A percentile compares a stretch with the other conserved stretches of the same genome.
Conservation (phyloP, 2,329 filamentous ascomycete genomes). For the Alternaria angustiovoidea region DNA sequence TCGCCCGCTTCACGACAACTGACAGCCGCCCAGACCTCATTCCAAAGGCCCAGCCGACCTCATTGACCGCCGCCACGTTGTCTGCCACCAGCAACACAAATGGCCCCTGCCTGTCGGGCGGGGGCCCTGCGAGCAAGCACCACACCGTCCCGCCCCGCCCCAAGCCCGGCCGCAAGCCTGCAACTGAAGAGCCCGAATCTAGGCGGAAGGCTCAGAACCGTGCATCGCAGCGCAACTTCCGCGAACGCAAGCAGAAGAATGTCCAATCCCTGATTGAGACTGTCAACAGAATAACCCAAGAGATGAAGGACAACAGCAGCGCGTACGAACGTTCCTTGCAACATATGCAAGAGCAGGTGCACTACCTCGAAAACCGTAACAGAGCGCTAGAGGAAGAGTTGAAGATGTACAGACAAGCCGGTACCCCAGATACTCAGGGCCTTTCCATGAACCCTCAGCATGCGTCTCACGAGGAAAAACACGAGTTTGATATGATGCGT, state of each 20-base stretch:
- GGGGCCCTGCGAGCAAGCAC: constrained; percentile 50
- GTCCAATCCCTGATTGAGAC: constrained; percentile 70
- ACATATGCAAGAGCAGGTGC: neutral
- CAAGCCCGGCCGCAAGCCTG: constrained; percentile 87
- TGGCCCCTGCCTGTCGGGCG: constrained; percentile 41
- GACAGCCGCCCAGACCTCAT: constrained; percentile 22
- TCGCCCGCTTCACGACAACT: constrained; percentile 3
- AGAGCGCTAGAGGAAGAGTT: neutral
- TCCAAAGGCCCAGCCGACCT: constrained; percentile 14
- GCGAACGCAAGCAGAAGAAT: constrained; percentile 76
- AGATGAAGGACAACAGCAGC: constrained; percentile 18
- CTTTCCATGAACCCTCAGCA: neutral
- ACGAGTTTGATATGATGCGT: neutral
- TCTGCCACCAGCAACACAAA: constrained; percentile 30
- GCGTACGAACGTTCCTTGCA: neutral
- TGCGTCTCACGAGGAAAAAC: neutral
- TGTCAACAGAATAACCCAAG: constrained; percentile 43
- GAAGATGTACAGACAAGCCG: neutral
- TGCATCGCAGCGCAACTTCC: constrained; percentile 87
- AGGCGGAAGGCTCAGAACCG: constrained; percentile 96
- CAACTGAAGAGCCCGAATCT: constrained; percentile 89
- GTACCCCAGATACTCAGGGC: neutral
- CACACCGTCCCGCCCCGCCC: constrained; percentile 55
- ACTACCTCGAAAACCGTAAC: neutral
- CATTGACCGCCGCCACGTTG: constrained; percentile 31